Evolutionary conservation across 1,284 basidiomycete genomes (phyloP).

Genomic region (Ceratobasidium sp.): DNA sequence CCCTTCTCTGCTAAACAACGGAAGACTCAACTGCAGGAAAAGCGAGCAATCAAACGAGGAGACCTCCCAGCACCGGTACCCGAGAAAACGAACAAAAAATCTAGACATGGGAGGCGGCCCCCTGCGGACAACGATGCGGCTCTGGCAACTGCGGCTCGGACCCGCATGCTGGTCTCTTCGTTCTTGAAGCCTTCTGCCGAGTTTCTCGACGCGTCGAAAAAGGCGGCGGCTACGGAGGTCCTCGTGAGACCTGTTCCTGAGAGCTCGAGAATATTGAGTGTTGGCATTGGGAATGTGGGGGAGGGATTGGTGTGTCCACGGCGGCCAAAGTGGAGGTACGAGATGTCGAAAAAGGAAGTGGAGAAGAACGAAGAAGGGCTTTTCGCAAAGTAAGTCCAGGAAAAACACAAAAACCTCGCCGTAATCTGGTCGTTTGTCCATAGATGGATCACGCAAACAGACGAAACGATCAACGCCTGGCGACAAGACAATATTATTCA

Average conservation of each 20-base stretch:
- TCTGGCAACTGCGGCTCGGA: conserved; percentile 24
- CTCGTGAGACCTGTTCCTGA: conserved; percentile 70
- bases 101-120: conserved; percentile 21
- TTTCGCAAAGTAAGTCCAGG: conserved; percentile 70
- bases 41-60: conserved; percentile 85
- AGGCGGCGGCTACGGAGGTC: conserved; percentile 64
- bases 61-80: conserved; percentile 63
- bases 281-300: conserved; percentile 45
- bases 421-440: background rate
- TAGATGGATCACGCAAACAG: conserved; percentile 65
- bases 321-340: conserved; percentile 84
- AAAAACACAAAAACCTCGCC: background rate
- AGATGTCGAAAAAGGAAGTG: conserved; percentile 86
- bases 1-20: conserved; percentile 73
- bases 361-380: conserved; percentile 84
- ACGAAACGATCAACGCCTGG: conserved; percentile 68
- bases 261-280: conserved; percentile 55
- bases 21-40: conserved; percentile 75
- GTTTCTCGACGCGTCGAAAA: conserved; percentile 72
- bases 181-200: conserved; percentile 64
- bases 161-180: conserved; percentile 68
- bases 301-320: conserved; percentile 65
- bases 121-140: conserved; percentile 24
- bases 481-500: conserved; percentile 53
- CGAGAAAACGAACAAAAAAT: conserved; percentile 48